A percentile compares a stretch with the other conserved stretches of the same genome.
Evolutionary conservation across 768 basidiomycete species (phyloP).

Genomic region (Tylopilus rubrobrunneus): DNA sequence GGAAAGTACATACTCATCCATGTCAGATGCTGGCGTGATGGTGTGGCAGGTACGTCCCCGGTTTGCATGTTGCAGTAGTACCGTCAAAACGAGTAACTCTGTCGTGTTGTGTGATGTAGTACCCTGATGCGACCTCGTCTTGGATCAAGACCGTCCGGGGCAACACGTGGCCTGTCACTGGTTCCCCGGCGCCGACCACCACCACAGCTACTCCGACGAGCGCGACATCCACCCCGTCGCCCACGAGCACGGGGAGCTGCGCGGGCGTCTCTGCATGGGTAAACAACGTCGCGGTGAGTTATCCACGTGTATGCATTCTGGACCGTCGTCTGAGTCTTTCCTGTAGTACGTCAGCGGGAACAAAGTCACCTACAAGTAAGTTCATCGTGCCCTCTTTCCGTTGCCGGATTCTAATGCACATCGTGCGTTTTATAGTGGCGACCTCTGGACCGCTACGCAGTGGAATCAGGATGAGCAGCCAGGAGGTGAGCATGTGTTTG

Average conservation of each 20-base stretch:
- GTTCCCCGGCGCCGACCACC: not conserved
- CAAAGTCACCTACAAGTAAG: not conserved
- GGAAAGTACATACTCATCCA: not conserved
- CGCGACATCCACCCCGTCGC: constrained; percentile 9
- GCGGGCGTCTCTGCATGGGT: not conserved
- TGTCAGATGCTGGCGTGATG: constrained; percentile 38
- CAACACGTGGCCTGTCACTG: constrained; percentile 32
- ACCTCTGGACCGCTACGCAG: constrained; percentile 47
- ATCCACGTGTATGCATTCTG: no score
- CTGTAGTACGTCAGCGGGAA: not conserved
- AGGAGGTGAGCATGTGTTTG: constrained; percentile 18
- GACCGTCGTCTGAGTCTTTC: not conserved
- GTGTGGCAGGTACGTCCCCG: constrained; percentile 37
- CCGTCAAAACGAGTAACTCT: not conserved
- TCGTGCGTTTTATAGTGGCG: constrained; percentile 31
- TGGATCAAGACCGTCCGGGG: constrained; percentile 41
- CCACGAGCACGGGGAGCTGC: constrained; percentile 20
- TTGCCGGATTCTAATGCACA: not conserved
- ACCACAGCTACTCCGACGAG: not conserved
- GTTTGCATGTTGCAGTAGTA: not conserved
- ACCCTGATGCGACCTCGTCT: constrained; percentile 35
- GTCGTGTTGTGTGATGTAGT: constrained; percentile 16
- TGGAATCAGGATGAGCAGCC: constrained; percentile 42
- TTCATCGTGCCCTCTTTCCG: not conserved
- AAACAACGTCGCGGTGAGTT: not conserved